phyloP scores from a whole-genome alignment of 2,329 filamentous ascomycete species.

The Exophiala viscosa region DNA sequence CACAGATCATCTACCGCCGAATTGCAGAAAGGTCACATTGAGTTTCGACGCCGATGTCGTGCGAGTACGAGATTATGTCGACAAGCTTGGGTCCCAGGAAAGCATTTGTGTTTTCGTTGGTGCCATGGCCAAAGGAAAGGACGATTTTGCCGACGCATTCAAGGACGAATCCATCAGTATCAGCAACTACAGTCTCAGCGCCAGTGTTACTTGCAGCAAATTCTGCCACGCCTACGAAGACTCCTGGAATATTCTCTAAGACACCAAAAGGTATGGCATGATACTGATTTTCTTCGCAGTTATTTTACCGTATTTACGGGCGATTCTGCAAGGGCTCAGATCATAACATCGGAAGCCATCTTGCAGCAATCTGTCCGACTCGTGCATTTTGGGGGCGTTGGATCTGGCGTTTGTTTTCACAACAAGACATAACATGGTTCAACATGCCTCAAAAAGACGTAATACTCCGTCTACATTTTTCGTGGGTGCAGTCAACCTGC shows the following conservation, averaged over 20 bases:
- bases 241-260: slow-evolving; percentile 85
- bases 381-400: slow-evolving; percentile 62
- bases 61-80: slow-evolving; percentile 83
- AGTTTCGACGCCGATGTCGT: slow-evolving; percentile 90
- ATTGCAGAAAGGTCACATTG: slow-evolving; percentile 95
- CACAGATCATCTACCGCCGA: slow-evolving; percentile 90
- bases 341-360: slow-evolving; percentile 67
- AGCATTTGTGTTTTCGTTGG: slow-evolving; percentile 98
- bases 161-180: slow-evolving; percentile 98
- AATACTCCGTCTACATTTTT: slow-evolving; percentile 31
- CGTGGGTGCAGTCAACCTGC: slow-evolving; percentile 26
- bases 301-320: slow-evolving; percentile 12
- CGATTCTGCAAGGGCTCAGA: slow-evolving; percentile 48
- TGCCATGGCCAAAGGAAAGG: slow-evolving; percentile 94
- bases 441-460: slow-evolving; percentile 57
- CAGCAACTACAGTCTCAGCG: slow-evolving; percentile 95
- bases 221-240: slow-evolving; percentile 99
- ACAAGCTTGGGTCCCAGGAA: slow-evolving; percentile 72
- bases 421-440: slow-evolving; percentile 75
- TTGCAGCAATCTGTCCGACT: slow-evolving; percentile 35
- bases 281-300: slow-evolving; percentile 7
- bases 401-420: slow-evolving; percentile 74
- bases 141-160: slow-evolving; percentile 90
- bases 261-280: slow-evolving; percentile 16
- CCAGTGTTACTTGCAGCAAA: slow-evolving; percentile 98